A percentile compares a stretch with the other conserved stretches of the same genome.
Conservation (phyloP, 1,284 basidiomycete genomes). For the Hortiboletus rubellus region DNA sequence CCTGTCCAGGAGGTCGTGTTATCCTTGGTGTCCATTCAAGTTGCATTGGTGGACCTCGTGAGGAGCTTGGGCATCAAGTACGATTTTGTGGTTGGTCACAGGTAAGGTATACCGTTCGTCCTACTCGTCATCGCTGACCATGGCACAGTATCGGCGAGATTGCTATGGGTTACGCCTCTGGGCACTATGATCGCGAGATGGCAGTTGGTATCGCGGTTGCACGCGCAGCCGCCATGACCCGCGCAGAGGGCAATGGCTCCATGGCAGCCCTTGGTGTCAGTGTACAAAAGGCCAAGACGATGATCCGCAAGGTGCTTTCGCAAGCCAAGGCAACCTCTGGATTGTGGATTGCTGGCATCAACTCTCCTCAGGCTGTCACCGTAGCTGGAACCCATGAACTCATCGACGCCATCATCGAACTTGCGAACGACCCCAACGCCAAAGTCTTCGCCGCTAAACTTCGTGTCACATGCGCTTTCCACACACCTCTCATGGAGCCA, state of each 20-base stretch:
- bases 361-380: slow-evolving; percentile 35
- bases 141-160: slow-evolving; percentile 33
- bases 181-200: slow-evolving; percentile 35
- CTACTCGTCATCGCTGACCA: not conserved
- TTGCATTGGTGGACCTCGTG: slow-evolving; percentile 32
- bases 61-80: slow-evolving; percentile 30
- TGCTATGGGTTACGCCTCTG: slow-evolving; percentile 36
- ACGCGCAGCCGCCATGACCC: slow-evolving; percentile 32
- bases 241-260: slow-evolving; percentile 33
- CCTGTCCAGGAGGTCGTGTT: slow-evolving; percentile 34
- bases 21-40: slow-evolving; percentile 33
- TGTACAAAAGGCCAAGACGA: slow-evolving; percentile 31
- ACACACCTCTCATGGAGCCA: slow-evolving; percentile 34
- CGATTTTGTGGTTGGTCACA: slow-evolving; percentile 34
- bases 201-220: slow-evolving; percentile 33
- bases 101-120: slow-evolving; percentile 13
- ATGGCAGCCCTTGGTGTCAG: slow-evolving; percentile 36
- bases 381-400: slow-evolving; percentile 32
- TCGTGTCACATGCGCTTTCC: slow-evolving; percentile 32
- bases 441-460: slow-evolving; percentile 33
- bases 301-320: slow-evolving; percentile 34
- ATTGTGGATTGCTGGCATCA: slow-evolving; percentile 35
- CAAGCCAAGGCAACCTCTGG: slow-evolving; percentile 26
- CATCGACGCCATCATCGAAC: slow-evolving; percentile 27
- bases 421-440: slow-evolving; percentile 31